Conservation (phyloP, 768 basidiomycete genomes). For the Leccinum variicolor region DNA sequence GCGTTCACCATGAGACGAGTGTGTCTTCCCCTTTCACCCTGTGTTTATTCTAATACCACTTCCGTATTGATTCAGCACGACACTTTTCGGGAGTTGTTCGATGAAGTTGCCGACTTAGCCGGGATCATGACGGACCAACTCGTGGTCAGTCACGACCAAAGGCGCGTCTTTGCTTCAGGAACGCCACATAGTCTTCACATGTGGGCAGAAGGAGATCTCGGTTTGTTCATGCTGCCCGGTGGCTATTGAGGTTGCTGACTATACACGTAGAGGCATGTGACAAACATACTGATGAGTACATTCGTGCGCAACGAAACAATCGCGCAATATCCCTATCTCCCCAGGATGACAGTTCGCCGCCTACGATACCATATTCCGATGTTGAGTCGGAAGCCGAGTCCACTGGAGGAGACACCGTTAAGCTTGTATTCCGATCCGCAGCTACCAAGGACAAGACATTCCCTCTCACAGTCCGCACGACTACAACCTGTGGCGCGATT, state of each 20-base stretch:
- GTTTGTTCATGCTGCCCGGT: slow-evolving; percentile 36
- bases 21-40: slow-evolving; percentile 14
- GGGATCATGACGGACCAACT: slow-evolving; percentile 48
- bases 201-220: slow-evolving; percentile 65
- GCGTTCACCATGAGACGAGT: slow-evolving; percentile 60
- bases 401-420: slow-evolving; percentile 50
- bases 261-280: slow-evolving; percentile 59
- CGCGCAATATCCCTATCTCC: slow-evolving; percentile 22
- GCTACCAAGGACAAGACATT: slow-evolving; percentile 49
- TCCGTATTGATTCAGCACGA: slow-evolving; percentile 45
- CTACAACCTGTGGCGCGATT: slow-evolving; percentile 74
- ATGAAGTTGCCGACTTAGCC: slow-evolving; percentile 61
- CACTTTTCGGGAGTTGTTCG: slow-evolving; percentile 61
- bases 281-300: slow-evolving; percentile 57
- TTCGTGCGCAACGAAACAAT: slow-evolving; percentile 40
- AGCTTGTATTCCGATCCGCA: slow-evolving; percentile 60
- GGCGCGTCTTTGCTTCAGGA: slow-evolving; percentile 65
- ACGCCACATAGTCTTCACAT: slow-evolving; percentile 64
- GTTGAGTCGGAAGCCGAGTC: slow-evolving; percentile 36
- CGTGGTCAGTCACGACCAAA: slow-evolving; percentile 57
- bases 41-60: neutral
- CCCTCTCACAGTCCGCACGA: slow-evolving; percentile 64
- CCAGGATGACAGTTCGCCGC: slow-evolving; percentile 12
- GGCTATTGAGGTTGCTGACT: slow-evolving; percentile 7
- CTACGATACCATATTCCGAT: slow-evolving; percentile 25